Base-by-base conservation (phyloP, 2,329 filamentous ascomycete genomes). In the Talaromyces amestolkiae region DNA sequence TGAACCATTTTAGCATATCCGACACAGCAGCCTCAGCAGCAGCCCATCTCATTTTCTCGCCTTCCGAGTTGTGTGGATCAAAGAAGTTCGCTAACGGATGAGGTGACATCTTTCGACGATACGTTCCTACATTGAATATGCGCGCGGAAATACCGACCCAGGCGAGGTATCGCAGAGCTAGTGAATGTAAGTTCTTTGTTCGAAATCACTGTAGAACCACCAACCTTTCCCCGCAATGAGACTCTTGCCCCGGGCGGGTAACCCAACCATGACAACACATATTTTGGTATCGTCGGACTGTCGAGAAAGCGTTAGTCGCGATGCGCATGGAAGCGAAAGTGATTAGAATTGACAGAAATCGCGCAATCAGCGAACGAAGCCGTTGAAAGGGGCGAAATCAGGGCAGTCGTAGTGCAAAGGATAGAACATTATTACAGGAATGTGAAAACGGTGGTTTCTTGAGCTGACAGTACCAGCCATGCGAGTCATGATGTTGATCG, bases 191-290 rank as follows among this genome's bases (percentile, higher is more conserved):
- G 53, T 39, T 39, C 41, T 64, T 24, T 19, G 47, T 7, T 9
- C 58, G 43, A 3, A 56, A 9, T 35, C 3, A 31, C 58, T 22
- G 35, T 33, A 56, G 19, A 43, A 49, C 15, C 58, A 45, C 33
- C 6, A 17, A 95, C 93, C 93, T 87, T 97, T 97, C 75, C 96
- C 93, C 71, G 95, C 94, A 77, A 99, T 98, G 78, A 97, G 88
- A 82, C 92, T 97, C 86, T 99, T 99, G 75, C 95, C 95, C 72
- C 95, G 86, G 68, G 95, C 95, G 64, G 95, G 95, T 76, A 99
- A 85, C 70, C 95, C 95, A 67, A 99, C 95, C 95, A 99, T 98
- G 73, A 99, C 93, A 69, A 99, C 93, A 79, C 94, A 98, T 82
- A 99, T 96, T 78, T 91, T 92, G 67, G 92, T 94, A 79, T 97